A percentile compares a stretch with the other conserved stretches of the same genome.
phyloP scores from a whole-genome alignment of 768 basidiomycete species.

The Termitomyces sp. region DNA sequence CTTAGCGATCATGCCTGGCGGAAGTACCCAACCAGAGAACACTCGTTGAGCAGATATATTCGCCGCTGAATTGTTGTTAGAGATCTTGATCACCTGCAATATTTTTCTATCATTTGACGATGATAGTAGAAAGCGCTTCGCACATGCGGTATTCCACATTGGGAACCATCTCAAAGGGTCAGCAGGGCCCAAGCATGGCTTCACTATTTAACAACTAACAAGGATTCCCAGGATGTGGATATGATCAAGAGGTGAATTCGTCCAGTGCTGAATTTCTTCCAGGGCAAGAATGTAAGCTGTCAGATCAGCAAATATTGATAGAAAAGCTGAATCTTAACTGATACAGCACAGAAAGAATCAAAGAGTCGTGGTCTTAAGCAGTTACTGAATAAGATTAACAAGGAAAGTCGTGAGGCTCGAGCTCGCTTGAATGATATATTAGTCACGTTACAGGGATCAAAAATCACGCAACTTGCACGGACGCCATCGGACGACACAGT shows the following conservation, averaged over 20 bases:
- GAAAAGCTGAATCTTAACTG: too few relatives aligned
- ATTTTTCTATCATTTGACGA: not conserved
- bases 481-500: not conserved
- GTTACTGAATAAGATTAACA: too few relatives aligned
- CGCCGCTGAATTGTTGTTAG: not conserved
- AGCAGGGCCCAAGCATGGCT: not conserved
- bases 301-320: not conserved
- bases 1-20: not conserved
- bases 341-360: not conserved
- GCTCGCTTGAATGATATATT: too few relatives aligned
- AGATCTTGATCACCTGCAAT: not conserved
- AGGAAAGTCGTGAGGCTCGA: too few relatives aligned
- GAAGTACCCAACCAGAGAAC: not conserved
- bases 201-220: not conserved
- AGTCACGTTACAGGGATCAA: constrained; percentile 6
- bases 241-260: too few relatives aligned
- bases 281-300: not conserved
- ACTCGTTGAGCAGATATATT: too few relatives aligned
- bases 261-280: too few relatives aligned
- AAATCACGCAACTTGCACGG: constrained; percentile 2
- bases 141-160: not conserved
- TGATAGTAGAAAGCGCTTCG: not conserved
- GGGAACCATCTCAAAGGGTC: not conserved
- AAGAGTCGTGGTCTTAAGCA: too few relatives aligned
- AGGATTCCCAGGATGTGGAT: too few relatives aligned